Base-by-base conservation (phyloP, 208 protist genomes). In the Trypanosoma mega region DNA sequence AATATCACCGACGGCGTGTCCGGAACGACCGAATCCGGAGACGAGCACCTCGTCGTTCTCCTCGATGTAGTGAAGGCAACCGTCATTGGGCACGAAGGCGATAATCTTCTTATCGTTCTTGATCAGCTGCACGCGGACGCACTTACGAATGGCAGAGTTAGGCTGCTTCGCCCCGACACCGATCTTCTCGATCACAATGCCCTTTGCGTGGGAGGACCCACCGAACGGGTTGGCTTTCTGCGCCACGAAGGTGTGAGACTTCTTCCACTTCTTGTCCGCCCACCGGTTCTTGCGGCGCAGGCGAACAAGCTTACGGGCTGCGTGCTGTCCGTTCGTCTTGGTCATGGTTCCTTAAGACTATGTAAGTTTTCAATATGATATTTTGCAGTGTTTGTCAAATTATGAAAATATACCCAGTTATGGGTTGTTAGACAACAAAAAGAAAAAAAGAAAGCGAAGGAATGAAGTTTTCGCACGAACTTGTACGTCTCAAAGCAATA, bases 101-200 rank as follows among this genome's bases (percentile, higher is more conserved):
- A 98, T 97, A 80, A 99, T 98, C 78, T 99, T 99, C 96, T 99
- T 99, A 74, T 98, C 97, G 95, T 99, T 99, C 96, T 99, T 99
- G 88, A 99, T 99, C 43, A 99, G 96, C 92, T 99, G 98, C 58
- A 99, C 98, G 85, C 98, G 97, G 46, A 99, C 98, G 83, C 98
- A 99, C 90, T 99, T 99, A 93, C 99, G 98, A 78, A 99, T 99
- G 57, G 98, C 99, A 73, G 98, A 99, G 97, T 99, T 99, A 72
- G 99, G 99, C 96, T 99, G 98, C 85, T 99, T 99, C 50, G 98
- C 94, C 77, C 99, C 98, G 80, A 99, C 97, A 78, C 98, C 99
- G 68, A 99, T 94, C 92, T 99, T 99, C 90, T 99, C 98, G 58
- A 99, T 72, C 33, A 99, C 98, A 59, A 99, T 99, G 47, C 98